phyloP scores from a whole-genome alignment of 805 yeast genomes.

The Priceomyces fermenticarens region DNA sequence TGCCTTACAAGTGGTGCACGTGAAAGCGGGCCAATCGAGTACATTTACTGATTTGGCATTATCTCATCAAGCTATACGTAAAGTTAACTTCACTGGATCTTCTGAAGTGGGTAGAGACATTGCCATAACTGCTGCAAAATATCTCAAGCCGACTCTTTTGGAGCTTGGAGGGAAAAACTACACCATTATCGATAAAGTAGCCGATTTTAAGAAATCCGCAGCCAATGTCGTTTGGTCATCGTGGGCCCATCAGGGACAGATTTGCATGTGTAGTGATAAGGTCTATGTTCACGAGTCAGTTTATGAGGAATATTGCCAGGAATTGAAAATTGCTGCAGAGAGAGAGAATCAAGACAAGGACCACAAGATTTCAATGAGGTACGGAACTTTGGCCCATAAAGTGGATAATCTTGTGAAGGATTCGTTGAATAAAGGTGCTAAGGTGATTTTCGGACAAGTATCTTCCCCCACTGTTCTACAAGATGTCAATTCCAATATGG shows the following conservation, averaged over 20 bases:
- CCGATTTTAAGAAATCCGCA: constrained; percentile 30
- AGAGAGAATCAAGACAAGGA: constrained; percentile 15
- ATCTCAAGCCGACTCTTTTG: constrained; percentile 39
- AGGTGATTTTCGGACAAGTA: constrained; percentile 19
- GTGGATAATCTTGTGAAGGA: constrained; percentile 27
- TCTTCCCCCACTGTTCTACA: constrained; percentile 29
- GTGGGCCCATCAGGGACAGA: constrained; percentile 46
- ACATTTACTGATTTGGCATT: constrained; percentile 23
- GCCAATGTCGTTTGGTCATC: constrained; percentile 25
- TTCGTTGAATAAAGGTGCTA: constrained; percentile 39
- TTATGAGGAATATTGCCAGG: constrained; percentile 25
- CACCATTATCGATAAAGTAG: constrained; percentile 29
- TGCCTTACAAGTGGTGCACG: constrained; percentile 34
- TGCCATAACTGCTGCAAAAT: constrained; percentile 32
- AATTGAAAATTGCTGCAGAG: constrained; percentile 15
- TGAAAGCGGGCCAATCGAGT: constrained; percentile 21
- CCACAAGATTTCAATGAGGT: constrained; percentile 27
- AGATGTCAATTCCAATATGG: constrained; percentile 27
- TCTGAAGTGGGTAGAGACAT: constrained; percentile 36
- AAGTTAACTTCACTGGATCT: constrained; percentile 47
- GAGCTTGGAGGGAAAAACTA: constrained; percentile 48
- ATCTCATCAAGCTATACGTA: constrained; percentile 23
- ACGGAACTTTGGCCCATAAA: constrained; percentile 16
- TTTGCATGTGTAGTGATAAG: constrained; percentile 46
- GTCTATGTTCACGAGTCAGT: constrained; percentile 32